Conservation (phyloP, 768 basidiomycete species). For the Trametes meyenii region DNA sequence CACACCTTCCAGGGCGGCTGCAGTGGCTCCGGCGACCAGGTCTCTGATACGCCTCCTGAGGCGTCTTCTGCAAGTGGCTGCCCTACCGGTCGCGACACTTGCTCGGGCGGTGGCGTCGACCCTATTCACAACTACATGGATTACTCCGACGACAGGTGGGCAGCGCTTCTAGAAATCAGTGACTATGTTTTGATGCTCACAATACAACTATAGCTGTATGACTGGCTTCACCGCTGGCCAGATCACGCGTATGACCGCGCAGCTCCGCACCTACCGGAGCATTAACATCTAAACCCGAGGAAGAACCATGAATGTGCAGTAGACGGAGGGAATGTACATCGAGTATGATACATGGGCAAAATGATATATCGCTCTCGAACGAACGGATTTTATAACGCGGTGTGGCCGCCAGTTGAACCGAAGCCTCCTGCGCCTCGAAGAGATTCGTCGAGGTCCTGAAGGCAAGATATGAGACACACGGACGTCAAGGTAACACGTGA, state of each 20-base stretch:
- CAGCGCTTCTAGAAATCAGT: too few relatives aligned
- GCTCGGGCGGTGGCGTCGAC: slow-evolving; percentile 36
- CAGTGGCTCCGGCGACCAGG: slow-evolving; percentile 42
- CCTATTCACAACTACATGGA: slow-evolving; percentile 59
- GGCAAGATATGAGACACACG: slow-evolving; percentile 8
- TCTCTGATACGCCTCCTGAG: slow-evolving; percentile 52
- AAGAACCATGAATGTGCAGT: neutral
- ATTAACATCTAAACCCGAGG: slow-evolving; percentile 27
- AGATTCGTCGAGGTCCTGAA: slow-evolving; percentile 83
- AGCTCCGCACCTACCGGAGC: slow-evolving; percentile 49
- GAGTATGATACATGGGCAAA: neutral
- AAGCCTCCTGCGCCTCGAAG: slow-evolving; percentile 85
- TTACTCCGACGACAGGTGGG: slow-evolving; percentile 46
- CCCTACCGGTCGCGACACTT: slow-evolving; percentile 35
- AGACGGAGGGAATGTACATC: neutral
- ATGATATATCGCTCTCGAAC: neutral
- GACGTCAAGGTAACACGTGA: neutral
- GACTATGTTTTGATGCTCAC: neutral
- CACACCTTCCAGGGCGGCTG: slow-evolving; percentile 62
- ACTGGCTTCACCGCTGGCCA: slow-evolving; percentile 49
- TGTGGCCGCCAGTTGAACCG: slow-evolving; percentile 92
- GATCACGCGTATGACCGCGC: slow-evolving; percentile 40
- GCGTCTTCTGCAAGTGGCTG: slow-evolving; percentile 44
- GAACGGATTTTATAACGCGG: slow-evolving; percentile 37
- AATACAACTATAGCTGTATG: slow-evolving; percentile 43